Percentiles rank a stretch among this genome's conserved stretches.
Evolutionary conservation across 305 asterid genomes (phyloP).

Genomic region (Fraxinus greggii): DNA sequence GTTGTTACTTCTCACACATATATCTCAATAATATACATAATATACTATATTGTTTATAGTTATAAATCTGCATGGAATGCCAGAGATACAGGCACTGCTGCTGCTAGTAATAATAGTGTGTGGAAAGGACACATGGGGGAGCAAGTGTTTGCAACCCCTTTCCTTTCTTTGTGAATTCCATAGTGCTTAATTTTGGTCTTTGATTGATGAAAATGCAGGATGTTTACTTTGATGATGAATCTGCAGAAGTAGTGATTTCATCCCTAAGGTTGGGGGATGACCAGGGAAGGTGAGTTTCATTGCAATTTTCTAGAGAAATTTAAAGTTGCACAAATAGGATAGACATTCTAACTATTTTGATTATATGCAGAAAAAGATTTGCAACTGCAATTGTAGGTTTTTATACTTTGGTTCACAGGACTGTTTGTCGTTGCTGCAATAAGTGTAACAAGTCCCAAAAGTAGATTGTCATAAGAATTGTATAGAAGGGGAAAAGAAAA

Average conservation of each 20-base stretch:
- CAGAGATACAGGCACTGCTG: neutral
- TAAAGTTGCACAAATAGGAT: neutral
- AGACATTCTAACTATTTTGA: neutral
- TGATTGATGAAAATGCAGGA: constrained; percentile 59
- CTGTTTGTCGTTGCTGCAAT: neutral
- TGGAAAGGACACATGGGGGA: neutral
- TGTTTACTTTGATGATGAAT: constrained; percentile 90
- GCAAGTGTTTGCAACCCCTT: neutral
- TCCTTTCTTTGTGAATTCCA: constrained; percentile 6
- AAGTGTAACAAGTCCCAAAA: neutral
- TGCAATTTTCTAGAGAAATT: neutral
- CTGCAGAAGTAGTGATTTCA: constrained; percentile 97
- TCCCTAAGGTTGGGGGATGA: constrained; percentile 93
- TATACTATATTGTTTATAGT: neutral
- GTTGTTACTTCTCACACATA: neutral
- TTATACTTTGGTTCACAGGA: neutral
- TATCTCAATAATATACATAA: neutral
- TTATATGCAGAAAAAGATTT: neutral
- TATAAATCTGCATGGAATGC: neutral
- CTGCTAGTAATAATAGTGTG: neutral
- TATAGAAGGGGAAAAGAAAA: neutral
- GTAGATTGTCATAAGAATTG: neutral
- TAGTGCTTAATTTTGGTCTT: constrained; percentile 18
- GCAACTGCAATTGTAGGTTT: neutral
- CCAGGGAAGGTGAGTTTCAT: constrained; percentile 80